Evolutionary conservation across 768 basidiomycete species (phyloP).

Genomic region (Trametes punicea): DNA sequence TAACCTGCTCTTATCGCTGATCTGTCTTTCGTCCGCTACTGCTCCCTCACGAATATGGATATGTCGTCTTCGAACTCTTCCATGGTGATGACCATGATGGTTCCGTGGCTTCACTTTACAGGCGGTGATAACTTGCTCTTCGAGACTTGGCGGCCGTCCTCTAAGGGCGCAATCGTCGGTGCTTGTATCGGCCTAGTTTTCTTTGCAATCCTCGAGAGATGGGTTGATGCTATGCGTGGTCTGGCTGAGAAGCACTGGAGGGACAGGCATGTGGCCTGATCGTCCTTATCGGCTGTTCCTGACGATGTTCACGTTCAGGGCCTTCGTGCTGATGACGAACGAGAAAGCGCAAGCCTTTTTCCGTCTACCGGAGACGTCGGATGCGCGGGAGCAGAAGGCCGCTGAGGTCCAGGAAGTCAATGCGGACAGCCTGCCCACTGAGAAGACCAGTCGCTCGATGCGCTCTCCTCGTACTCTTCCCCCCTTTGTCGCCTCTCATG

Average conservation of each 20-base stretch:
- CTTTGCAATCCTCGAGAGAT: slow-evolving; percentile 69
- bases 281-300: neutral
- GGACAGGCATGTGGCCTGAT: slow-evolving; percentile 40
- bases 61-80: slow-evolving; percentile 9
- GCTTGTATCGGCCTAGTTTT: slow-evolving; percentile 70
- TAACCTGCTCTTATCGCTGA: too few species aligned
- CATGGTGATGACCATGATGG: slow-evolving; percentile 40
- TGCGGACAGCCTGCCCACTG: slow-evolving; percentile 1
- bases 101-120: slow-evolving; percentile 67
- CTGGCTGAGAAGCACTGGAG: slow-evolving; percentile 57
- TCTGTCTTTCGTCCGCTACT: too few species aligned
- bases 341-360: neutral
- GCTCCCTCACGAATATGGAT: neutral
- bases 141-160: slow-evolving; percentile 61
- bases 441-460: neutral
- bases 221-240: slow-evolving; percentile 55
- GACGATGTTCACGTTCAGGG: neutral
- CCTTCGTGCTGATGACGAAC: neutral
- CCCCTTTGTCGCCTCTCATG: slow-evolving; percentile 66
- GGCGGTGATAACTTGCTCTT: slow-evolving; percentile 66
- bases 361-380: neutral
- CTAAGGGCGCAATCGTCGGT: slow-evolving; percentile 67
- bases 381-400: neutral
- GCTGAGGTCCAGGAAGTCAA: slow-evolving; percentile 17
- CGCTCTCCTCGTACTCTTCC: slow-evolving; percentile 39